These are phyloP conservation scores for Vicia faba DNA, from an alignment of 306 rosid genomes.

Conservation along the genomic window DNA sequence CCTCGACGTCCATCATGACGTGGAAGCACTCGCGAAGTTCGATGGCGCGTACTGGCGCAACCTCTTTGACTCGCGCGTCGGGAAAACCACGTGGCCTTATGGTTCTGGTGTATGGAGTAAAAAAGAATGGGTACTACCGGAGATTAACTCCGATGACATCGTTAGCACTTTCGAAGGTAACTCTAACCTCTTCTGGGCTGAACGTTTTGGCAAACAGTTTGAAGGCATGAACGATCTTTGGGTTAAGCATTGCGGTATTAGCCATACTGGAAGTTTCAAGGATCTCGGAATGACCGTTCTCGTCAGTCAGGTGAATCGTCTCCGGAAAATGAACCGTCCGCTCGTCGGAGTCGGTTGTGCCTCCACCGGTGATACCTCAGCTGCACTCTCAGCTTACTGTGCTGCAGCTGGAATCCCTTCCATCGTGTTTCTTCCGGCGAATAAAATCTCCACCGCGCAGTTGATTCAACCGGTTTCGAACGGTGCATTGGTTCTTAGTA, in stretches of 20 bases:
- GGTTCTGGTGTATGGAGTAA: constrained; percentile 95
- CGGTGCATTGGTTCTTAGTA: constrained; percentile 74
- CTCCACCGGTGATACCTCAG: constrained; percentile 82
- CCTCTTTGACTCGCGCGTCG: constrained; percentile 88
- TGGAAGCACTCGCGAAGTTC: constrained; percentile 54
- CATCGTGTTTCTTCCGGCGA: constrained; percentile 80
- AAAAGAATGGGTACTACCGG: constrained; percentile 88
- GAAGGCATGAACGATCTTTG: constrained; percentile 79
- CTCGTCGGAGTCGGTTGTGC: constrained; percentile 82
- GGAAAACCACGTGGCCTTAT: constrained; percentile 83
- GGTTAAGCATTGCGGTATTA: constrained; percentile 84
- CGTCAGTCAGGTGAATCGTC: constrained; percentile 78
- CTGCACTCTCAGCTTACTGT: constrained; percentile 79
- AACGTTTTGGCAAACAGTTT: constrained; percentile 77
- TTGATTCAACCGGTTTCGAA: constrained; percentile 81
- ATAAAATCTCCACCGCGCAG: constrained; percentile 78
- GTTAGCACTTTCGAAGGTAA: constrained; percentile 81
- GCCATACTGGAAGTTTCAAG: constrained; percentile 82
- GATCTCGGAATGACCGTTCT: constrained; percentile 86
- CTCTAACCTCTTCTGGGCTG: constrained; percentile 87
- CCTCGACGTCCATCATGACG: constrained; percentile 79
- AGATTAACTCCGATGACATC: constrained; percentile 70
- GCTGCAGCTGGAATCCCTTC: constrained; percentile 83
- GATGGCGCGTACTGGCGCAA: constrained; percentile 80
- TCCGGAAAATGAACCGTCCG: constrained; percentile 59